Conservation (phyloP, 495 filamentous ascomycete genomes). For the Jackrogersella minutella region DNA sequence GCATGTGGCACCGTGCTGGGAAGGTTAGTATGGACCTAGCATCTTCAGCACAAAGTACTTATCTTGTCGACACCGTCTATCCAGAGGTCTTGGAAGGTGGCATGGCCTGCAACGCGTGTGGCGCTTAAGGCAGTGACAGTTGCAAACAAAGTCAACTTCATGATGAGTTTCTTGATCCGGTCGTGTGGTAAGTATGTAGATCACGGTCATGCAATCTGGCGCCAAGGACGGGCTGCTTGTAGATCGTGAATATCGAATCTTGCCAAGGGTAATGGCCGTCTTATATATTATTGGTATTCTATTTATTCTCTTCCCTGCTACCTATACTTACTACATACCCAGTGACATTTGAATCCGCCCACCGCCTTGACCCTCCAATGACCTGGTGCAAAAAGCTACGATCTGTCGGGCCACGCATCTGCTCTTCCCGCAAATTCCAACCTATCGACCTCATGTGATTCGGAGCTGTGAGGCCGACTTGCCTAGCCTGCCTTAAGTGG, state of each 20-base stretch:
- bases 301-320: not conserved
- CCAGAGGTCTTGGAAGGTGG: constrained; percentile 63
- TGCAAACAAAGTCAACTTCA: constrained; percentile 52
- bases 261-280: not conserved
- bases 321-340: not conserved
- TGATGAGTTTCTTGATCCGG: constrained; percentile 22
- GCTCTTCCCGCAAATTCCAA: not conserved
- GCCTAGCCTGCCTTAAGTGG: constrained; percentile 23
- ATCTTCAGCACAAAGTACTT: constrained; percentile 35
- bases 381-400: constrained; percentile 2
- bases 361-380: constrained; percentile 1
- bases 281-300: constrained; percentile 8
- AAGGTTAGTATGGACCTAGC: constrained; percentile 2
- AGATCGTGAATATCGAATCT: constrained; percentile 17
- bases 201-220: constrained; percentile 24
- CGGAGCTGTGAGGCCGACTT: constrained; percentile 29
- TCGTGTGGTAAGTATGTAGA: not conserved
- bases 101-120: constrained; percentile 53
- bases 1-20: constrained; percentile 48
- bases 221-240: constrained; percentile 19
- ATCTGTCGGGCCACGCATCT: not conserved
- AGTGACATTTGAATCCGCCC: not conserved
- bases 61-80: constrained; percentile 59
- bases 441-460: constrained; percentile 31
- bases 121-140: constrained; percentile 45